Percentiles rank a stretch among this genome's conserved stretches.
phyloP scores from a whole-genome alignment of 345 rosid species.

The Pugionium cornutum region DNA sequence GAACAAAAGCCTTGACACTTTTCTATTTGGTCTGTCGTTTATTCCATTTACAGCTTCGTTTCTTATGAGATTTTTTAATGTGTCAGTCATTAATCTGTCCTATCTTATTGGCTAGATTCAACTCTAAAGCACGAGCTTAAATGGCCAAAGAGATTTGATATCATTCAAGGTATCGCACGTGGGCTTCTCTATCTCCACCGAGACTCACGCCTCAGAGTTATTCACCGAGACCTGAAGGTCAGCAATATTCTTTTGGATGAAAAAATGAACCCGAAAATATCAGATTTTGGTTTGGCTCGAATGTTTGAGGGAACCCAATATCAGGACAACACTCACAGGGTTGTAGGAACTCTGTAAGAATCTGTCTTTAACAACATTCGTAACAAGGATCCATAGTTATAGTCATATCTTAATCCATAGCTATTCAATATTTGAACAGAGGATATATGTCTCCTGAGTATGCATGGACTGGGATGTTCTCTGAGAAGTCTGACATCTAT shows the following conservation, averaged over 20 bases:
- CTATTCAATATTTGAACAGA: slow-evolving; percentile 38
- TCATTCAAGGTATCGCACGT: no score
- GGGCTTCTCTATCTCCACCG: slow-evolving; percentile 58
- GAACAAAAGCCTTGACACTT: slow-evolving; percentile 41
- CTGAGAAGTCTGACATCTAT: slow-evolving; percentile 68
- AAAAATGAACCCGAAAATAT: slow-evolving; percentile 49
- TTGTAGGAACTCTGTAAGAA: slow-evolving; percentile 51
- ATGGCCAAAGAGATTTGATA: slow-evolving; percentile 45
- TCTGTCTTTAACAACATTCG: no score
- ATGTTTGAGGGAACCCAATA: slow-evolving; percentile 41
- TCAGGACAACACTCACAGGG: slow-evolving; percentile 45
- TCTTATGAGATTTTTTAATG: no score
- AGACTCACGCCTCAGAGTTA: slow-evolving; percentile 47
- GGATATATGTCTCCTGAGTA: slow-evolving; percentile 85
- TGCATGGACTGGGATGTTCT: slow-evolving; percentile 64
- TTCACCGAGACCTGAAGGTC: slow-evolving; percentile 47
- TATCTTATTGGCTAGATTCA: slow-evolving; percentile 34
- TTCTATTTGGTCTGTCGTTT: slow-evolving; percentile 36
- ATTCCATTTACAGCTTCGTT: not conserved
- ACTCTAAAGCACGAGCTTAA: slow-evolving; percentile 34
- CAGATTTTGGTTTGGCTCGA: slow-evolving; percentile 57
- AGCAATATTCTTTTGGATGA: slow-evolving; percentile 47
- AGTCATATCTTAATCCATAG: no score
- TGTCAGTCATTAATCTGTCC: no score
- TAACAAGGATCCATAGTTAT: no score